A percentile compares a stretch with the other conserved stretches of the same genome.
Conservation (phyloP, 345 rosid genomes). For the Orychophragmus violaceus region DNA sequence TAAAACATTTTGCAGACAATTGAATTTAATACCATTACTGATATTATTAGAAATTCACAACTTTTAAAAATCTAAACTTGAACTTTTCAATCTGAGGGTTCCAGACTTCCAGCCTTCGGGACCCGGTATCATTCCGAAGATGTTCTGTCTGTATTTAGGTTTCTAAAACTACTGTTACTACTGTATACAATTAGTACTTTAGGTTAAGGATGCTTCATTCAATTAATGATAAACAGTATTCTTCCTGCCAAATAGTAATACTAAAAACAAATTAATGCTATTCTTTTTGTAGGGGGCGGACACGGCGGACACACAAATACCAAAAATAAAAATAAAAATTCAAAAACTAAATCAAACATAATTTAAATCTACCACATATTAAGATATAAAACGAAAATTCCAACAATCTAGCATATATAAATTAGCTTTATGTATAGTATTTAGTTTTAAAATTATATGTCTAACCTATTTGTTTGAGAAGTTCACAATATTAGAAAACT, state of each 20-base stretch:
- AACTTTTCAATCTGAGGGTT: too few species aligned
- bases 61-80: too few species aligned
- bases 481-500: too few species aligned
- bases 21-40: too few species aligned
- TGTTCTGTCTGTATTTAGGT: slow-evolving; percentile 3
- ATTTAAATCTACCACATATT: neutral
- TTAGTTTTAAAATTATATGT: too few species aligned
- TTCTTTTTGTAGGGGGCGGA: slow-evolving; percentile 7
- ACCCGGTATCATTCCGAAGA: neutral
- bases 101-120: neutral
- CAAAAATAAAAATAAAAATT: too few species aligned
- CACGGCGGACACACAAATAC: neutral
- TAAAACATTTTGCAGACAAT: too few species aligned
- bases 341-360: neutral
- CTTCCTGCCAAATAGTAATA: neutral
- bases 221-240: neutral
- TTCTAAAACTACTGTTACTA: slow-evolving; percentile 7
- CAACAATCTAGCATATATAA: too few species aligned
- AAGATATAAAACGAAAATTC: neutral
- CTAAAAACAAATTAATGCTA: neutral
- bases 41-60: too few species aligned
- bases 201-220: neutral
- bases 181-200: neutral
- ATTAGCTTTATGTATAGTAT: too few species aligned
- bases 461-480: too few species aligned